phyloP scores from a whole-genome alignment of 2,329 filamentous ascomycete species.

The Stachybotrys echinatus region DNA sequence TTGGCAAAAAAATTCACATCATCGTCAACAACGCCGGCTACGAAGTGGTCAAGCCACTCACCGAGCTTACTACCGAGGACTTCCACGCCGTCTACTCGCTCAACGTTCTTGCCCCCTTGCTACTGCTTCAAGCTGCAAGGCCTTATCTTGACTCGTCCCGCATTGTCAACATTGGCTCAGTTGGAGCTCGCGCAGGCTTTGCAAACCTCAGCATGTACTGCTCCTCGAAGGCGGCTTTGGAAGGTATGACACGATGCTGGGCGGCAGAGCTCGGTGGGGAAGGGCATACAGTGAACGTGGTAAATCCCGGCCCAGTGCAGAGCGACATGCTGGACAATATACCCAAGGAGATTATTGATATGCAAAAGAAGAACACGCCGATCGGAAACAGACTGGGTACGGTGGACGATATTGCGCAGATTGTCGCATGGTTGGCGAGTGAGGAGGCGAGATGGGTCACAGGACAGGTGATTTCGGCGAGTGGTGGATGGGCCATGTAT shows the following conservation, averaged over 20 bases:
- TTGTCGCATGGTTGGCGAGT: slow-evolving; percentile 50
- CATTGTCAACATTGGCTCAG: slow-evolving; percentile 55
- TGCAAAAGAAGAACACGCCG: slow-evolving; percentile 44
- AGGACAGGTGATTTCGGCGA: slow-evolving; percentile 51
- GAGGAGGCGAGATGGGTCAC: slow-evolving; percentile 43
- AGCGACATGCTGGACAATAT: slow-evolving; percentile 53
- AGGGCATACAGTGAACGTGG: slow-evolving; percentile 56
- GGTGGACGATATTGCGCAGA: slow-evolving; percentile 47
- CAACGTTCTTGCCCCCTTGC: slow-evolving; percentile 49
- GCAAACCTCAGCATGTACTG: slow-evolving; percentile 43
- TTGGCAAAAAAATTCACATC: slow-evolving; percentile 19
- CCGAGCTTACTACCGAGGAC: slow-evolving; percentile 35
- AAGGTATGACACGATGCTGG: slow-evolving; percentile 52
- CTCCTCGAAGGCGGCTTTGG: slow-evolving; percentile 54
- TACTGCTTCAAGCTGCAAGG: slow-evolving; percentile 48
- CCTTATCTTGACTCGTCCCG: slow-evolving; percentile 42
- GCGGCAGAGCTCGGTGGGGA: slow-evolving; percentile 51
- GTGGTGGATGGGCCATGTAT: slow-evolving; percentile 25
- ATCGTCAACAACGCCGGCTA: slow-evolving; percentile 33
- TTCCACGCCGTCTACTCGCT: slow-evolving; percentile 50
- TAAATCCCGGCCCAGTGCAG: slow-evolving; percentile 54
- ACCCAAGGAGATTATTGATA: slow-evolving; percentile 39
- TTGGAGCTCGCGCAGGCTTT: slow-evolving; percentile 44
- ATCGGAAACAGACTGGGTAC: slow-evolving; percentile 46
- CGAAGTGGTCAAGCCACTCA: background rate